Percentiles rank a stretch among this genome's conserved stretches.
These are phyloP conservation scores for Zarea fungicola DNA, from an alignment of 2,329 filamentous ascomycete genomes.

Conservation along the genomic window DNA sequence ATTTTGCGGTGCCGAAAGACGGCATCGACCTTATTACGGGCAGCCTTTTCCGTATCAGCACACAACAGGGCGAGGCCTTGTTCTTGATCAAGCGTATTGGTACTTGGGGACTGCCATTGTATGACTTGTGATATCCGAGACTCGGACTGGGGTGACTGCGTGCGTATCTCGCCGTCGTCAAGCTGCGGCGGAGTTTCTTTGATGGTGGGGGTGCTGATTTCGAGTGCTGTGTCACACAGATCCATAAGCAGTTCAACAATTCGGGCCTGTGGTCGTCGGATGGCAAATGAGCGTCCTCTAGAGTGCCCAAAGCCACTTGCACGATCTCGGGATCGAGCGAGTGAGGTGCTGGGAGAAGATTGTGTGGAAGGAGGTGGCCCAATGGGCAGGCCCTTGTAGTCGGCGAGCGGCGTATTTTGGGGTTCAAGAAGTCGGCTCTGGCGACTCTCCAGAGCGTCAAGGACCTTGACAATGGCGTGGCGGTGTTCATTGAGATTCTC, in stretches of 20 bases:
- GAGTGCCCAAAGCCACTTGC: conserved; percentile 75
- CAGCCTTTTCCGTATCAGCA: conserved; percentile 78
- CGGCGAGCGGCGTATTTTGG: conserved; percentile 52
- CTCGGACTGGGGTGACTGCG: conserved; percentile 93
- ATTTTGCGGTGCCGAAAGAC: conserved; percentile 88
- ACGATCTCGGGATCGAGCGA: conserved; percentile 66
- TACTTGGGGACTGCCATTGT: conserved; percentile 94
- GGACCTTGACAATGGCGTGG: conserved; percentile 87
- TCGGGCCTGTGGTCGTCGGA: conserved; percentile 80
- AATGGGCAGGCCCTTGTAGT: conserved; percentile 86
- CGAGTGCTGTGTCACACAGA: conserved; percentile 89
- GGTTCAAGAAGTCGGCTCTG: conserved; percentile 56
- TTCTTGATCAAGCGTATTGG: conserved; percentile 87
- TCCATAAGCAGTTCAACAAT: conserved; percentile 95
- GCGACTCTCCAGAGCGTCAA: conserved; percentile 83
- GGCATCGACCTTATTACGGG: conserved; percentile 85
- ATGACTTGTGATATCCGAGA: conserved; percentile 89
- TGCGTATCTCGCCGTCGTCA: conserved; percentile 67
- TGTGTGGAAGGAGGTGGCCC: conserved; percentile 68
- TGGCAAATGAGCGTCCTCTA: conserved; percentile 81
- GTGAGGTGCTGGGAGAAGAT: conserved; percentile 66
- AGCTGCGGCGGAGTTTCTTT: conserved; percentile 69
- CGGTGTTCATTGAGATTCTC: conserved; percentile 89
- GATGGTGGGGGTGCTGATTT: conserved; percentile 90
- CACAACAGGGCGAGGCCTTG: conserved; percentile 84